Percentiles rank a stretch among this genome's conserved stretches.
Evolutionary conservation across 73 alveolate species (phyloP).

Genomic region (Symbiodinium natans): DNA sequence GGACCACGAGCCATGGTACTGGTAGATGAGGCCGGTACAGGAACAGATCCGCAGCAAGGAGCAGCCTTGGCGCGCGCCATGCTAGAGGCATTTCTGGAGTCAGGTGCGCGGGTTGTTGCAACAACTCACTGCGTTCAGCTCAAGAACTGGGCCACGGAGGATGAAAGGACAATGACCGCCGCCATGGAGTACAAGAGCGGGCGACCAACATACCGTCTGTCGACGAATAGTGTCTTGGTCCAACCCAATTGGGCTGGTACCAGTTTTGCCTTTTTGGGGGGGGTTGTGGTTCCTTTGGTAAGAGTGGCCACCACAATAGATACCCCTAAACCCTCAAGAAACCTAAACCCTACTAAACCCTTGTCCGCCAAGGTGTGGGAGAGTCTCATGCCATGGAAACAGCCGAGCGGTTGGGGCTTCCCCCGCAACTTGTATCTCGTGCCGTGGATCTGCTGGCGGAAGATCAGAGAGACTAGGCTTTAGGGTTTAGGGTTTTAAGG

Average conservation of each 20-base stretch:
- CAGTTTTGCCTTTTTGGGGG: background rate
- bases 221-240: constrained; percentile 33
- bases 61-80: constrained; percentile 85
- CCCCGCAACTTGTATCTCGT: constrained; percentile 14
- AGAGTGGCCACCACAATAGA: background rate
- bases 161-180: constrained; percentile 61
- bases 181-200: constrained; percentile 88
- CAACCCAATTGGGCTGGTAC: background rate
- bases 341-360: background rate
- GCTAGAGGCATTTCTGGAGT: constrained; percentile 70
- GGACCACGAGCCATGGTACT: constrained; percentile 78
- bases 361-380: background rate
- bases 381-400: constrained; percentile 89
- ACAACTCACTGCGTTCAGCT: constrained; percentile 92
- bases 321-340: background rate
- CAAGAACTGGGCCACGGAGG: constrained; percentile 91
- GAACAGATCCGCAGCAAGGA: constrained; percentile 90
- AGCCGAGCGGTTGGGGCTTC: constrained; percentile 64
- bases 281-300: background rate
- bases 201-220: constrained; percentile 55
- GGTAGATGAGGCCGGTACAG: constrained; percentile 93
- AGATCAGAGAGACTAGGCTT: constrained; percentile 65
- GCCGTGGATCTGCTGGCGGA: constrained; percentile 78
- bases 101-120: constrained; percentile 72
- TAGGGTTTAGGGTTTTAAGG: no score